Evolutionary conservation across 768 basidiomycete genomes (phyloP), one percentile per base, ranked within the genome.

Genomic region (Termitomyces sp.): DNA sequence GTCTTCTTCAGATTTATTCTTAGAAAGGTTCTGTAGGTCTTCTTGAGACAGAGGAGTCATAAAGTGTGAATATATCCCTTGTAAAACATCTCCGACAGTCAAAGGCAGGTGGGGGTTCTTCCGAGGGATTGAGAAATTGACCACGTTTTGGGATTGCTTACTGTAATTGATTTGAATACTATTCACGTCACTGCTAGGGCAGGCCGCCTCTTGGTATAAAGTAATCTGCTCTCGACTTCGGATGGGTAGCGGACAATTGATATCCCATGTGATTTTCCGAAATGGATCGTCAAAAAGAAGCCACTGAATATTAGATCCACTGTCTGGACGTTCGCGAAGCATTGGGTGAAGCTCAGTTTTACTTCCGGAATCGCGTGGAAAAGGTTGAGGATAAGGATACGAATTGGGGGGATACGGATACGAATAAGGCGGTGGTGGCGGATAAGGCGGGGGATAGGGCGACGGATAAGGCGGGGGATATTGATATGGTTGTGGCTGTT

Each of bases 11-110:
- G 5, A 10, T 52, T n/a, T 3, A 18, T 51, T 35, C 6, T 22
- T 8, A 2, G 44, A 44, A 11, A 46, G 43, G 16, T 5, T 14
- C 16, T 28, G 22, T 0, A 46, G 13, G 8, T 57, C 43, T 10
- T 52, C 44, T 10, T n/a, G 6, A 52, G 33, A 46, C 14, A 57
- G n/a, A 22, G 26, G 18, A 13, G 18, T 45, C 56, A 47, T 53
- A 35, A 57, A 45, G 16, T 57, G 44, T 16, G 16, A 7, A 8
- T 0, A 20, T 30, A 57, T 52, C n/a, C 4, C 56, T 13, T 16
- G 18, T 24, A 57, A 35, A 28, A 57, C 56, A 14, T 57, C 56
- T 33, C 32, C 33, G 22, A 57, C 51, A 18, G 56, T 47, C 20
- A 57, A 45, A 45, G 32, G 51, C 22, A 24, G 5, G 20, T 9